Base-by-base conservation (phyloP, 1,284 basidiomycete genomes). In the Inonotus hispidus region DNA sequence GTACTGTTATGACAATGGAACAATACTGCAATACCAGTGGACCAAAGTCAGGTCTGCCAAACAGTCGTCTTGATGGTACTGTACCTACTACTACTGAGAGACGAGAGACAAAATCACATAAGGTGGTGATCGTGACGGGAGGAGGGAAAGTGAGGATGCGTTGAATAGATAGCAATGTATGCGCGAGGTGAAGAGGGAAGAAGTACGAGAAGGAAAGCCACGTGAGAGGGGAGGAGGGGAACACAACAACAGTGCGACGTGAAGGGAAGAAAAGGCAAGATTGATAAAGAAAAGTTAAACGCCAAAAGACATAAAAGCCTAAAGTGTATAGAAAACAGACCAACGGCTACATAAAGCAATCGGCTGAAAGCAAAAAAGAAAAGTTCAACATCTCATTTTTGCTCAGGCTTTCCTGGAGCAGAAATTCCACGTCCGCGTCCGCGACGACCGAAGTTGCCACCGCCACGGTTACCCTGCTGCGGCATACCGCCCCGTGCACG, bases 231-330 rank as follows among this genome's bases (percentile, higher is more conserved):
- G n/a, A 53, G 68, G 62, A 10, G 55, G 49, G 37, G 37, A 21
- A 50, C 58, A 59, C 29, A 61, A 50, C 52, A 54, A 60, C 52
- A 60, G 50, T 57, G 50, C 39, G 37, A 58, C 46, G 32, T 58
- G 47, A 66, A 43, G 72, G 67, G 35, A 70, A 66, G n/a, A n/a
- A 35, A 16, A 43, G 13, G 41, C 41, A 43, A 43, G 49, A 46
- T 25, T 49, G 29, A 56, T 19, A 53, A 56, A 49, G 69, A 53
- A 27, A 52, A 45, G 29, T 35, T 25, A 27, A 58, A 58, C 50
- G 56, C 14, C 35, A 45, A 38, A 8, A 61, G 37, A 43, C 32
- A 32, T 8, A 45, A 58, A 52, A 38, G 37, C 27, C 41, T 41
- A 38, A 58, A 56, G 32, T 53, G 27, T 43, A 25, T 57, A 39